Base-by-base conservation (phyloP, 2,329 filamentous ascomycete genomes). In the Sporothrix variecibatus region DNA sequence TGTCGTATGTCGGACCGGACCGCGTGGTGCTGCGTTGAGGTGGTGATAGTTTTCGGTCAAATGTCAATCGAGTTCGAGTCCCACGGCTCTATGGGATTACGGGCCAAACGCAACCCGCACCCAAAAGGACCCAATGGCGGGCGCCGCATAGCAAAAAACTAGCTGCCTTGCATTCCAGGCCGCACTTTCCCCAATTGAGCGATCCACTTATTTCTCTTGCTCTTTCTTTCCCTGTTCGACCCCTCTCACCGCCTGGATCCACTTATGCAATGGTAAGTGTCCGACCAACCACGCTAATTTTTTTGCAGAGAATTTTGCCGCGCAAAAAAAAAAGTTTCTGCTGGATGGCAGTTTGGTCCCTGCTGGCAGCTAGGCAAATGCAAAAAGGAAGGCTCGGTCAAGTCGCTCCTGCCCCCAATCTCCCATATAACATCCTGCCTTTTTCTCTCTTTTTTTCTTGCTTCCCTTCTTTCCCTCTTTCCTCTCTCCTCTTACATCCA, bases 201-300 rank as follows among this genome's bases (percentile, higher is more conserved):
- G 51, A 26, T 11, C 53, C 53, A 38, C 28, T 31, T 34, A 12
- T 34, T 11, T 34, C 9, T 20, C 12, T 9, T 38, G 34, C 28
- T 49, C 31, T 60, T 60, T 60, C 53, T 12, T 31, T 34, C 15
- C 5, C 8, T 43, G 3, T 7, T 34, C 43, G 7, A 31, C 40
- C n/a, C 31, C 46, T n/a, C 20, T 75, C 78, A 81, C 81, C 80
- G 79, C 79, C 79, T 75, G 67, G 26, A 43, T 38, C 65, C 71
- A 60, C 15, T 70, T 26, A 23, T 64, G 72, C 38, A 49, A 60
- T 26, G 31, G 15, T 26, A 31, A 53, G 56, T 71, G 40, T 56
- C n/a, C 38, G 38, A 51, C 76, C 75, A 76, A 77, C 76, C 76
- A 77, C 74, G 71, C 74, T 73, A 75, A 74, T 76, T 73, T 64